phyloP scores from a whole-genome alignment of 2,329 filamentous ascomycete species.

The Aspergillus terreus region DNA sequence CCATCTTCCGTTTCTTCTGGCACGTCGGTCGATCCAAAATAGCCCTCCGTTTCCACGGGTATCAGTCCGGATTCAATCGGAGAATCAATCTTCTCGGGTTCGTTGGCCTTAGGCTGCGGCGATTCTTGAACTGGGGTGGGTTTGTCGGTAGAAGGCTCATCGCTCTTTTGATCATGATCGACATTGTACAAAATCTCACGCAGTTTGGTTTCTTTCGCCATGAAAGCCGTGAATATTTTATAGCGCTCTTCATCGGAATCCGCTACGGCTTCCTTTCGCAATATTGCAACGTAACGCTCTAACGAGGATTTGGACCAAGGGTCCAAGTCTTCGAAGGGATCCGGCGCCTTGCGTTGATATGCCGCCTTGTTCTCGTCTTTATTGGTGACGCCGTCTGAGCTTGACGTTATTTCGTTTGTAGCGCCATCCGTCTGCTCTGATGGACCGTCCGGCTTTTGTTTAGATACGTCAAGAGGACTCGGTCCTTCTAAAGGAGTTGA shows the following conservation, averaged over 20 bases:
- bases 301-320: conserved; percentile 56
- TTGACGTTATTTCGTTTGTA: conserved; percentile 2
- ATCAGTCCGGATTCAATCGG: conserved; percentile 31
- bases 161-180: conserved; percentile 35
- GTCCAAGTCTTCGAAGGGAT: conserved; percentile 53
- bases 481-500: conserved; percentile 10
- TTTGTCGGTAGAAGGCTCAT: conserved; percentile 8
- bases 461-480: conserved; percentile 11
- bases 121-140: conserved; percentile 8
- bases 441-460: conserved; percentile 7
- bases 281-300: conserved; percentile 53
- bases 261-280: conserved; percentile 49
- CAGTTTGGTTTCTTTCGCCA: conserved; percentile 45
- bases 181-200: conserved; percentile 49
- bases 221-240: conserved; percentile 51
- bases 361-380: background rate
- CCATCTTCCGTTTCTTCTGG: conserved; percentile 25
- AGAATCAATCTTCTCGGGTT: conserved; percentile 3
- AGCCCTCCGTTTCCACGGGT: conserved; percentile 28
- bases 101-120: conserved; percentile 6
- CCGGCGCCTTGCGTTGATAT: conserved; percentile 21
- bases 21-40: conserved; percentile 4
- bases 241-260: conserved; percentile 50
- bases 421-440: background rate
- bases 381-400: conserved; percentile 7